phyloP scores from a whole-genome alignment of 2,329 filamentous ascomycete species.

The Ilyonectria mors-panacis region DNA sequence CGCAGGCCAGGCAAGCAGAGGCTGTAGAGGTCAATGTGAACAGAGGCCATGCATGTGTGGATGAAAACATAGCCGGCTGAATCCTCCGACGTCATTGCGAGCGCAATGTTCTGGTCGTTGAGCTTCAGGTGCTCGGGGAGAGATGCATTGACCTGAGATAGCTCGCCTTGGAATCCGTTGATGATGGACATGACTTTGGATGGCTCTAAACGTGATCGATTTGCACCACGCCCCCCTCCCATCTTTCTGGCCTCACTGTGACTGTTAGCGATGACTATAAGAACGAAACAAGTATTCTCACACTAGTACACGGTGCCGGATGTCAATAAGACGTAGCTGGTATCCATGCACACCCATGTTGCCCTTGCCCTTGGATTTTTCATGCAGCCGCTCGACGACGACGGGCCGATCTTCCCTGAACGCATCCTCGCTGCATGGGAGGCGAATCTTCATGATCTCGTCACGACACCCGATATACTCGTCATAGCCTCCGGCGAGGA shows the following conservation, averaged over 20 bases:
- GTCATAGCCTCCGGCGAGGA: constrained; percentile 58
- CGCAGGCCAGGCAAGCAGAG: constrained; percentile 55
- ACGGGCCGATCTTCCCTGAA: constrained; percentile 52
- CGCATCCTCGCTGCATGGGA: constrained; percentile 54
- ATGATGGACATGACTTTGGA: constrained; percentile 57
- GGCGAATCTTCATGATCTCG: constrained; percentile 56
- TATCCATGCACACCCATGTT: constrained; percentile 53
- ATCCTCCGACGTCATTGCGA: constrained; percentile 50
- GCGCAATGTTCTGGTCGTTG: constrained; percentile 52
- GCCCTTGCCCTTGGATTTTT: constrained; percentile 45
- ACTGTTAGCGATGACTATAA: background rate
- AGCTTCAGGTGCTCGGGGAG: constrained; percentile 54
- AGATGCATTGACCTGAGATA: constrained; percentile 54
- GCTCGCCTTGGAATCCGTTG: constrained; percentile 55
- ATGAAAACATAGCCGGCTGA: constrained; percentile 56
- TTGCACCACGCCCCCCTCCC: constrained; percentile 35
- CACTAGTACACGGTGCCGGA: constrained; percentile 56
- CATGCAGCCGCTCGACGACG: constrained; percentile 50
- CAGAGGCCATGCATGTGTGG: constrained; percentile 54
- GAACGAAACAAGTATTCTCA: constrained; percentile 39
- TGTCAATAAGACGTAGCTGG: constrained; percentile 54
- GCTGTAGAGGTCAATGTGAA: constrained; percentile 58
- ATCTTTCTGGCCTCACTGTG: constrained; percentile 48
- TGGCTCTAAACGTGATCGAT: constrained; percentile 48
- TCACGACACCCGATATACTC: constrained; percentile 57